These are phyloP conservation scores for Fusarium burgessii DNA, from an alignment of 2,329 filamentous ascomycete genomes.

Conservation along the genomic window DNA sequence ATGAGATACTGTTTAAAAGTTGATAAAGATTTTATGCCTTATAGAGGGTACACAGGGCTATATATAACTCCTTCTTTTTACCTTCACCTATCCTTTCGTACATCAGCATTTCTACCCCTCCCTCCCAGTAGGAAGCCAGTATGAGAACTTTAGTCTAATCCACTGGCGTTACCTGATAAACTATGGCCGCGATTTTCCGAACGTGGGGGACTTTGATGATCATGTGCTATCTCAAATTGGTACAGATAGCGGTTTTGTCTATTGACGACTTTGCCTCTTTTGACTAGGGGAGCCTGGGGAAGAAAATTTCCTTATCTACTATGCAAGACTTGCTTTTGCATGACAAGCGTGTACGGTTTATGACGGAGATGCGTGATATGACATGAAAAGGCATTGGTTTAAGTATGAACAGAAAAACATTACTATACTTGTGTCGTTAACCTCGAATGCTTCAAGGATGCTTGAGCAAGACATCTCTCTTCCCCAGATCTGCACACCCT, in stretches of 20 bases:
- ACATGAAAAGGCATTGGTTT: slow-evolving; percentile 10
- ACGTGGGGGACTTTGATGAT: slow-evolving; percentile 36
- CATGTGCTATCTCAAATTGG: slow-evolving; percentile 37
- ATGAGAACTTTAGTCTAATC: slow-evolving; percentile 15
- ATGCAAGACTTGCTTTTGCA: neutral
- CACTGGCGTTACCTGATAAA: slow-evolving; percentile 22
- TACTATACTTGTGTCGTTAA: neutral
- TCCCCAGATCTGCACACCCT: neutral
- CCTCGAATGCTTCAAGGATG: neutral
- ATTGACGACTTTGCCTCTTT: slow-evolving; percentile 26
- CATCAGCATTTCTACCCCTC: neutral
- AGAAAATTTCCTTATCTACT: slow-evolving; percentile 27
- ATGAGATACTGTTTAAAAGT: neutral
- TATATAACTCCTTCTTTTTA: neutral
- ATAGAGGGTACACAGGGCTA: neutral
- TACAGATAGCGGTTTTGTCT: slow-evolving; percentile 3
- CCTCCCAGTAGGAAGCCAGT: neutral
- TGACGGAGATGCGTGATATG: neutral
- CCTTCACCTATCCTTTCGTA: neutral
- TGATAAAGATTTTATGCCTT: neutral
- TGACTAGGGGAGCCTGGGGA: slow-evolving; percentile 18
- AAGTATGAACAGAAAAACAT: neutral
- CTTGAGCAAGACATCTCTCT: slow-evolving; percentile 13
- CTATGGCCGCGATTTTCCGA: slow-evolving; percentile 45
- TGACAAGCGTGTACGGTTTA: neutral